These are phyloP conservation scores for Liquidambar formosana DNA, from an alignment of 164 flowering plant species.

Conservation along the genomic window DNA sequence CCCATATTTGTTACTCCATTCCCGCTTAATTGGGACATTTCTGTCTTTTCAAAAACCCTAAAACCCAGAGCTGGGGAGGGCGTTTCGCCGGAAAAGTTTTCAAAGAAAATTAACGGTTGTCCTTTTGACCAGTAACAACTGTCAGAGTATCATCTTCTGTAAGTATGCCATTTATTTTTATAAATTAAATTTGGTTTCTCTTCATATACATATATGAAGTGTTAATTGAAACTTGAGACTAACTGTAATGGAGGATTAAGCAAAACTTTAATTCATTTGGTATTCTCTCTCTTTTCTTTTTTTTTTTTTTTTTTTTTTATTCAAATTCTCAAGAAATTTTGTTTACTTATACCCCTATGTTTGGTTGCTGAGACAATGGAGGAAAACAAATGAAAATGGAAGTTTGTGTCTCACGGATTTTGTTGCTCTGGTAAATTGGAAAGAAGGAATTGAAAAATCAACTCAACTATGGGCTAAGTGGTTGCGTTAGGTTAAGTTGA, in stretches of 20 bases:
- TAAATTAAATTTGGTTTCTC: not conserved
- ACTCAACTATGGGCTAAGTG: too few species aligned
- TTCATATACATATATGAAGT: not conserved
- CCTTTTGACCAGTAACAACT: too few species aligned
- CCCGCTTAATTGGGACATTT: too few species aligned
- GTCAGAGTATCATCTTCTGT: not conserved
- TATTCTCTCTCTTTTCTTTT: too few species aligned
- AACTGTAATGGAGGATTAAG: not conserved
- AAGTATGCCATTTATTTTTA: not conserved
- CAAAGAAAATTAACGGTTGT: too few species aligned
- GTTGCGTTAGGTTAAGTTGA: not conserved
- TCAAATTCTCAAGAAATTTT: not conserved
- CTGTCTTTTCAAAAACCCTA: too few species aligned
- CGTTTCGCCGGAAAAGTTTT: too few species aligned
- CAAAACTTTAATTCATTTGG: not conserved
- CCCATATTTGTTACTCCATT: too few species aligned
- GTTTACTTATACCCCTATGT: not conserved
- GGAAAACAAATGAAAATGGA: slow-evolving; percentile 2
- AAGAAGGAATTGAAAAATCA: too few species aligned
- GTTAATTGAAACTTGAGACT: not conserved
- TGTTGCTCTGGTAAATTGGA: too few species aligned
- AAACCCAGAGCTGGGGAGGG: too few species aligned
- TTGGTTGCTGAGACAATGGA: not conserved
- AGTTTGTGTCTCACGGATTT: not conserved
- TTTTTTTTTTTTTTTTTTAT: too few species aligned